Evolutionary conservation across 1,284 basidiomycete genomes (phyloP).

Genomic region (Trametes sp.): DNA sequence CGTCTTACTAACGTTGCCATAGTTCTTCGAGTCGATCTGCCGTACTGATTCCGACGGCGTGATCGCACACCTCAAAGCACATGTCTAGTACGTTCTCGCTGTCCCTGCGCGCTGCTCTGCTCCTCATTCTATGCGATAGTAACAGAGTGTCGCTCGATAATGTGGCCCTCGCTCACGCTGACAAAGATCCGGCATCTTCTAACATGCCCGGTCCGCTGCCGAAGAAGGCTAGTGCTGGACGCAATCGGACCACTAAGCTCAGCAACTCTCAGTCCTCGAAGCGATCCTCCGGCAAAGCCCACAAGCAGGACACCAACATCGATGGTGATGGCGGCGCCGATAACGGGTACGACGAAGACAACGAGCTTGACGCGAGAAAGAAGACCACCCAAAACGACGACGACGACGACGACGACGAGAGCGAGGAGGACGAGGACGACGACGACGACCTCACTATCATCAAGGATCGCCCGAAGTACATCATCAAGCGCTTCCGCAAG

Average conservation of each 20-base stretch:
- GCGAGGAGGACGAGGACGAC: neutral
- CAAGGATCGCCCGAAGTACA: neutral
- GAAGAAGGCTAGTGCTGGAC: no score
- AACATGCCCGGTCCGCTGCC: neutral
- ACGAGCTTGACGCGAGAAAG: no score
- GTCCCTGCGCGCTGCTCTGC: neutral
- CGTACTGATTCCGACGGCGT: neutral
- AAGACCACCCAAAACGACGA: no score
- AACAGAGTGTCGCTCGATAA: neutral
- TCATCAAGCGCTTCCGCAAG: neutral
- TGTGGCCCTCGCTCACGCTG: neutral
- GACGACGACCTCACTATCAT: neutral
- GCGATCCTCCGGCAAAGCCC: neutral
- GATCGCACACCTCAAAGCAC: neutral
- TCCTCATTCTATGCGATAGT: neutral
- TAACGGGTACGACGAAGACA: neutral
- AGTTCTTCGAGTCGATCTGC: neutral
- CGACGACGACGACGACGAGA: no score
- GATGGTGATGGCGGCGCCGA: neutral
- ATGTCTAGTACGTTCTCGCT: neutral
- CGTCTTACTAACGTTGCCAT: neutral
- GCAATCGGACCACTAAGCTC: no score
- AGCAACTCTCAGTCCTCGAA: no score
- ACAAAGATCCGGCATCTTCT: neutral
- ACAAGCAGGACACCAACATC: neutral